Conservation (phyloP, 164 flowering plant genomes). For the Piper betle region DNA sequence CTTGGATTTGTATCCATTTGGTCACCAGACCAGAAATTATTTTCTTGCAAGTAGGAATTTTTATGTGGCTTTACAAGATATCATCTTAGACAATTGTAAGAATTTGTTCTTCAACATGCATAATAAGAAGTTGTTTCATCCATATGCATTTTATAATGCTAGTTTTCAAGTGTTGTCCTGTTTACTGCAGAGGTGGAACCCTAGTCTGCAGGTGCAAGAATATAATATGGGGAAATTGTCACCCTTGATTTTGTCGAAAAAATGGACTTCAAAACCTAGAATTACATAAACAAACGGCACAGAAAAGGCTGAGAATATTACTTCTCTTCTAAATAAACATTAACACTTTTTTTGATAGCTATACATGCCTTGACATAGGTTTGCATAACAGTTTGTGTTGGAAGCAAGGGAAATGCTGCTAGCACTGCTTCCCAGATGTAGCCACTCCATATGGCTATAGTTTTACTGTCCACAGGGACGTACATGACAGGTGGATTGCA, state of each 20-base stretch:
- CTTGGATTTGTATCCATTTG: too few relatives aligned
- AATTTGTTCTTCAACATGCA: neutral
- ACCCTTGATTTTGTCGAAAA: conserved; percentile 88
- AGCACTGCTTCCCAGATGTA: conserved; percentile 75
- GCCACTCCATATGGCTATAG: conserved; percentile 53
- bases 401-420: conserved; percentile 74
- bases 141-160: neutral
- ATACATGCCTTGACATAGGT: conserved; percentile 30
- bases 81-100: neutral
- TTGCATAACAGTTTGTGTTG: conserved; percentile 82
- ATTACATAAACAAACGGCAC: conserved; percentile 70
- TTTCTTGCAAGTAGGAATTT: too few relatives aligned
- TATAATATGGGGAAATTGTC: conserved; percentile 79
- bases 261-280: conserved; percentile 94
- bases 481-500: conserved; percentile 87
- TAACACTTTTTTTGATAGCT: neutral
- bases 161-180: neutral
- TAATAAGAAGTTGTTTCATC: too few relatives aligned
- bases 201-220: conserved; percentile 86
- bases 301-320: neutral
- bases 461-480: conserved; percentile 96
- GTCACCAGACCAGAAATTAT: too few relatives aligned
- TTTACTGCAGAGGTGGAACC: conserved; percentile 73
- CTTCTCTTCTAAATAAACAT: neutral
- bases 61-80: too few relatives aligned